Conservation (phyloP, 805 yeast species). For the Candida qinlingensis region DNA sequence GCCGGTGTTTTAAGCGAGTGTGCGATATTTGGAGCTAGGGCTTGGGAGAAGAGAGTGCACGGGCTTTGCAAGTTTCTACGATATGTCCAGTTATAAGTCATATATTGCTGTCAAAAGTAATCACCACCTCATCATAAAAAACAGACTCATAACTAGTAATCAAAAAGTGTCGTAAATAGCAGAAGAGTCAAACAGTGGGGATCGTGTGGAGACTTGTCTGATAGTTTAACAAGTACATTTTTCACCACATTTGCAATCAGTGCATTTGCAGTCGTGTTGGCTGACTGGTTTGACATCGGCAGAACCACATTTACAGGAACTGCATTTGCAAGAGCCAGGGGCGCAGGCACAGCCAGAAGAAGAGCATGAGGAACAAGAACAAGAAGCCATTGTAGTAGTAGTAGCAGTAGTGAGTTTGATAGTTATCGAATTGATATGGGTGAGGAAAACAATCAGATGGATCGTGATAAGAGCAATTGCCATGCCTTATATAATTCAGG, state of each 20-base stretch:
- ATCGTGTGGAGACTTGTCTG: background rate
- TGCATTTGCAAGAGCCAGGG: conserved; percentile 5
- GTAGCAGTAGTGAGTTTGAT: background rate
- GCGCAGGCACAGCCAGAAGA: conserved; percentile 8
- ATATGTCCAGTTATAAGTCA: too few relatives aligned
- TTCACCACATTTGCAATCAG: conserved; percentile 4
- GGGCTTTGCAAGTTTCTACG: too few relatives aligned
- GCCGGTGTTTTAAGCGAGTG: too few relatives aligned
- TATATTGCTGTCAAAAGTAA: too few relatives aligned
- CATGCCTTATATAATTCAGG: too few relatives aligned
- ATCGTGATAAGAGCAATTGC: too few relatives aligned
- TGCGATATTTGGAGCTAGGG: too few relatives aligned
- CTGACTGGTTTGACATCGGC: conserved; percentile 2
- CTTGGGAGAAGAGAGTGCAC: too few relatives aligned
- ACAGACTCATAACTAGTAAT: too few relatives aligned
- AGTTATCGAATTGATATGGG: background rate
- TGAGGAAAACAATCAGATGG: background rate
- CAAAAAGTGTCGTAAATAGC: background rate
- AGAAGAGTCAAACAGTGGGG: too few relatives aligned
- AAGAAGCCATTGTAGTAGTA: conserved; percentile 1
- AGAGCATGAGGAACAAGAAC: conserved; percentile 6
- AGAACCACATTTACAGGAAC: conserved; percentile 5
- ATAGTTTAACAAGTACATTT: background rate
- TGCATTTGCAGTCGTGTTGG: conserved; percentile 2
- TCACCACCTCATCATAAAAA: too few relatives aligned